Percentiles rank a stretch among this genome's conserved stretches.
These are phyloP conservation scores for Chamaecyparis obtusa DNA, from an alignment of 75 land plant species.

Conservation along the genomic window DNA sequence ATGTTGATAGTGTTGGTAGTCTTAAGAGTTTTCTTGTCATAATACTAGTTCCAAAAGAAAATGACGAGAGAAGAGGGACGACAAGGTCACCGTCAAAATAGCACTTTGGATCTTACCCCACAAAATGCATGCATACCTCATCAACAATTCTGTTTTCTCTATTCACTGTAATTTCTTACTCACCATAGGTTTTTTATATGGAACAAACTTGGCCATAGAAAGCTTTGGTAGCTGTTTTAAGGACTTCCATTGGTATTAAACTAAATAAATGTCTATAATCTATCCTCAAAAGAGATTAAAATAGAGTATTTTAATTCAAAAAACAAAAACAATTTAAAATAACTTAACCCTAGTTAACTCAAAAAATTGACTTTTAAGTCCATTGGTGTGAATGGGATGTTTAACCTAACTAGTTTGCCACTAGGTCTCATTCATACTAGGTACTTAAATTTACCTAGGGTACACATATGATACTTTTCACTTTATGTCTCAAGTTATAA, in stretches of 20 bases:
- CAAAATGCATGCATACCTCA: not conserved
- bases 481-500: no score
- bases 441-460: no score
- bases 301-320: no score
- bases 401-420: no score
- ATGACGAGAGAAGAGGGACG: not conserved
- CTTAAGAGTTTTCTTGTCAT: not conserved
- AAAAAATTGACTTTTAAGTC: no score
- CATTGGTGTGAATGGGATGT: no score
- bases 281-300: no score
- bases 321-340: no score
- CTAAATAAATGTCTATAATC: not conserved
- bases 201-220: not conserved
- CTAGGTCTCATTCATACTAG: no score
- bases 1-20: not conserved
- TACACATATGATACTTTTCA: no score
- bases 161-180: not conserved
- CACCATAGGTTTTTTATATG: not conserved
- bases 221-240: not conserved
- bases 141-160: not conserved
- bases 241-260: not conserved
- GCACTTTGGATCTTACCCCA: not conserved
- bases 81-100: not conserved
- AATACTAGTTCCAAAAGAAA: not conserved
- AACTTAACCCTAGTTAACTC: no score